These are phyloP conservation scores for Sonneratia caseolaris DNA, from an alignment of 345 rosid species.

Conservation along the genomic window DNA sequence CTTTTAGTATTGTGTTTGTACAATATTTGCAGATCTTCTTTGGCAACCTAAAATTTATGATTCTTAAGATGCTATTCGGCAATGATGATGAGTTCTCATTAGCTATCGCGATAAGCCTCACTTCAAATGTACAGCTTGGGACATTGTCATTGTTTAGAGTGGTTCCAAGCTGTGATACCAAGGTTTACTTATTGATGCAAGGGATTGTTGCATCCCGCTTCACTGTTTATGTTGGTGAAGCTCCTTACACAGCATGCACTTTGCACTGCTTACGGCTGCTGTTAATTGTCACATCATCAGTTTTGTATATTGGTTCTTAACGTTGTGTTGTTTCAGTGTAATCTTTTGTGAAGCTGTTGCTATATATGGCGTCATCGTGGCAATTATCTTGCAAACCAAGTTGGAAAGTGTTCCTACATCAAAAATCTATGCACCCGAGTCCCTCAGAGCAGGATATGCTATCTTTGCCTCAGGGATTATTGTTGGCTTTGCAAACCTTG, in stretches of 20 bases:
- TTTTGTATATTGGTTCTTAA: background rate
- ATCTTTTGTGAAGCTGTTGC: conserved; percentile 99
- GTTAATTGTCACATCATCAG: background rate
- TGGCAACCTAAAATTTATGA: background rate
- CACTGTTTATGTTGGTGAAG: background rate
- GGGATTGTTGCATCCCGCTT: background rate
- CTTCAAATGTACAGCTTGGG: background rate
- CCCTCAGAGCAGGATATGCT: conserved; percentile 98
- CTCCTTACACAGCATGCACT: background rate
- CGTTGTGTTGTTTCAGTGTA: conserved; percentile 41
- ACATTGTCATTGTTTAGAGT: background rate
- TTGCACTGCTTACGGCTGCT: background rate
- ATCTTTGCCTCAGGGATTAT: conserved; percentile 98
- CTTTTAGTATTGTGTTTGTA: background rate
- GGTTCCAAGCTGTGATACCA: background rate
- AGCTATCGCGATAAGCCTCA: background rate
- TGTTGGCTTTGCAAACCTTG: conserved; percentile 97
- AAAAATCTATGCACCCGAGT: conserved; percentile 67
- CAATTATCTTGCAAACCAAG: conserved; percentile 93
- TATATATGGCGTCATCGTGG: conserved; percentile 95
- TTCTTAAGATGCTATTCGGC: background rate
- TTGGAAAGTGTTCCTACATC: conserved; percentile 82
- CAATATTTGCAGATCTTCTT: background rate
- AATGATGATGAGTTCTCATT: background rate
- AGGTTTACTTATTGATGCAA: background rate